These are phyloP conservation scores for Coix lacrymajobi DNA, from an alignment of 176 grass and related monocot species.

Conservation along the genomic window DNA sequence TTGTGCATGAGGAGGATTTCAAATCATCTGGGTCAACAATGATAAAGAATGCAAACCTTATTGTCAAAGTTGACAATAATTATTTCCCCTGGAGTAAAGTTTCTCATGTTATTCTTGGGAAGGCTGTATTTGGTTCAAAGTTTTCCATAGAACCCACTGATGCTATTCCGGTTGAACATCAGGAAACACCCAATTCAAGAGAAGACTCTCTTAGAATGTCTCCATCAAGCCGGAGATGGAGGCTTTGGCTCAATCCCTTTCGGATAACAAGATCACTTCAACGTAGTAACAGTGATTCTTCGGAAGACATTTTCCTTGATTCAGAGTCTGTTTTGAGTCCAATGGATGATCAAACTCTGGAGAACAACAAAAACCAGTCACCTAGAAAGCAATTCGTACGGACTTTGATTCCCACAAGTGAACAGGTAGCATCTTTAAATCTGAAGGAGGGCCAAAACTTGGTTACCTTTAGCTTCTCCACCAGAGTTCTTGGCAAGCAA, in stretches of 20 bases:
- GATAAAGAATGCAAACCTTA: constrained; percentile 82
- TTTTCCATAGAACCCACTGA: constrained; percentile 61
- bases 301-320: constrained; percentile 93
- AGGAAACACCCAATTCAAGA: constrained; percentile 29
- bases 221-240: constrained; percentile 73
- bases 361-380: constrained; percentile 57
- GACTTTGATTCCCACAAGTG: constrained; percentile 93
- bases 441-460: constrained; percentile 93
- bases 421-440: constrained; percentile 92
- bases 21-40: constrained; percentile 73
- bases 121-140: constrained; percentile 70
- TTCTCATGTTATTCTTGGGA: constrained; percentile 89
- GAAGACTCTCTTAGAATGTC: constrained; percentile 63
- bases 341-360: constrained; percentile 56
- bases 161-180: constrained; percentile 65
- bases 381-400: constrained; percentile 87
- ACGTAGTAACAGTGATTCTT: constrained; percentile 73
- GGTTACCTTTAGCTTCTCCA: constrained; percentile 86
- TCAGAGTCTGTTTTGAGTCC: constrained; percentile 80
- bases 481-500: constrained; percentile 93
- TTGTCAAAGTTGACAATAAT: constrained; percentile 67
- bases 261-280: constrained; percentile 80
- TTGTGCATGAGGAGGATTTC: constrained; percentile 65
- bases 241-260: constrained; percentile 91
- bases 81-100: constrained; percentile 80